Evolutionary conservation across 306 rosid genomes (phyloP), one percentile per base, ranked within the genome.

Genomic region (Lablab purpureus): DNA sequence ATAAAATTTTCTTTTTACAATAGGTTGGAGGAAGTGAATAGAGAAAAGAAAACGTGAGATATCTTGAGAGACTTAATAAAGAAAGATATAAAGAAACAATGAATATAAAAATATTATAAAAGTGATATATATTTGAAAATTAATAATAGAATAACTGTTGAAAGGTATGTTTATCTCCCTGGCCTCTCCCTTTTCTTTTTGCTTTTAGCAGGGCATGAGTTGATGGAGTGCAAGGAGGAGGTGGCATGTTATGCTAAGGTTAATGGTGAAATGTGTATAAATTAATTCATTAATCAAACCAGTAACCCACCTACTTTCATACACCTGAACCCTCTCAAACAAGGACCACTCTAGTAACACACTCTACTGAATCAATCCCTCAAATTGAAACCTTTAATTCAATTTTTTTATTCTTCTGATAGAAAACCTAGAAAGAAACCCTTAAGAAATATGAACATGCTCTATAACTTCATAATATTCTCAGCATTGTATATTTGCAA

Each of bases 301-400:
- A 12, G 21, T 54, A 9, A 77, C 43, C 7, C 46, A 41, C 68
- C 82, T 56, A 23, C 34, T 23, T 71, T 22, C 69, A 75, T 65
- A 10, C 70, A 66, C 30, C 32, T 55, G 22, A 52, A 65, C 17
- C 75, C 64, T 74, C 71, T 75, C 10, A 67, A 81, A 59, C 62
- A 75, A 75, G 85, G 78, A 82, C 85, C 78, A 75, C 81, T 18
- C 77, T 70, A 82, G 37, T 60, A 41, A 54, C 14, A 51, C 46
- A 22, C 56, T 17, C 22, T 41, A 40, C 40, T 19, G 34, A 73
- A 64, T 64, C 84, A 79, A 49, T 21, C 32, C 50, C 80, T 81
- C 75, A 32, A 66, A 45, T 37, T 65, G 62, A 50, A 37, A 7
- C 56, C 37, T 51, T 64, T 25, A 36, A 27, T 55, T 54, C 63